phyloP scores from a whole-genome alignment of 805 yeast genomes.

The Barnettozyma sucrosica region DNA sequence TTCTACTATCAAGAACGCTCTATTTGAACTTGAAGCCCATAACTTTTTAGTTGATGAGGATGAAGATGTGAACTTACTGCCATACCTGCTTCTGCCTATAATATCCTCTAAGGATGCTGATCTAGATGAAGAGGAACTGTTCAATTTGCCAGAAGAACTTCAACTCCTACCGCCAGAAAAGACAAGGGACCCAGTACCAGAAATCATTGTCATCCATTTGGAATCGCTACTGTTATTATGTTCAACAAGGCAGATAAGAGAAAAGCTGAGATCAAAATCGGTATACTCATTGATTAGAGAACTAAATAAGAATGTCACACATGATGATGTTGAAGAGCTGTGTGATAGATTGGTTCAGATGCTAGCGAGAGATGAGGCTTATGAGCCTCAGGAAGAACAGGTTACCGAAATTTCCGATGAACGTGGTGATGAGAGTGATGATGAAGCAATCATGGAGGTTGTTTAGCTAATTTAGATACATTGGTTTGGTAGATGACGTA shows the following conservation, averaged over 20 bases:
- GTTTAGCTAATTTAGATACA: conserved; percentile 15
- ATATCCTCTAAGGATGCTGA: conserved; percentile 67
- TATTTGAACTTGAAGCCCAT: conserved; percentile 76
- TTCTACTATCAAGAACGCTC: conserved; percentile 82
- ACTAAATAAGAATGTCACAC: conserved; percentile 55
- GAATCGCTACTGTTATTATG: conserved; percentile 77
- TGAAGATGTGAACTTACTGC: conserved; percentile 60
- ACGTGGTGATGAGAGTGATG: conserved; percentile 31
- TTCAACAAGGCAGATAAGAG: conserved; percentile 70
- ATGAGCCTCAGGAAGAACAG: conserved; percentile 37
- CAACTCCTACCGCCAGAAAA: conserved; percentile 75
- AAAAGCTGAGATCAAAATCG: conserved; percentile 67
- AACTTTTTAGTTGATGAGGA: conserved; percentile 50
- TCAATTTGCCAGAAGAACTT: conserved; percentile 82
- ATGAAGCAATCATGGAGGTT: conserved; percentile 35
- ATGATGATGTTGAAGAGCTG: conserved; percentile 52
- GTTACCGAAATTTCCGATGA: conserved; percentile 45
- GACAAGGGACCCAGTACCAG: conserved; percentile 63
- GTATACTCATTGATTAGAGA: conserved; percentile 86
- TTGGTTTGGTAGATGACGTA: background rate
- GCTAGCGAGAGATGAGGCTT: conserved; percentile 81
- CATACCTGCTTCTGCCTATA: conserved; percentile 76
- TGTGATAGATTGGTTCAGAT: conserved; percentile 85
- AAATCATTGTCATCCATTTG: conserved; percentile 63
- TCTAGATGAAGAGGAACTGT: conserved; percentile 77